Evolutionary conservation across 495 filamentous ascomycete species (phyloP).

Genomic region (Arthonia radiata): DNA sequence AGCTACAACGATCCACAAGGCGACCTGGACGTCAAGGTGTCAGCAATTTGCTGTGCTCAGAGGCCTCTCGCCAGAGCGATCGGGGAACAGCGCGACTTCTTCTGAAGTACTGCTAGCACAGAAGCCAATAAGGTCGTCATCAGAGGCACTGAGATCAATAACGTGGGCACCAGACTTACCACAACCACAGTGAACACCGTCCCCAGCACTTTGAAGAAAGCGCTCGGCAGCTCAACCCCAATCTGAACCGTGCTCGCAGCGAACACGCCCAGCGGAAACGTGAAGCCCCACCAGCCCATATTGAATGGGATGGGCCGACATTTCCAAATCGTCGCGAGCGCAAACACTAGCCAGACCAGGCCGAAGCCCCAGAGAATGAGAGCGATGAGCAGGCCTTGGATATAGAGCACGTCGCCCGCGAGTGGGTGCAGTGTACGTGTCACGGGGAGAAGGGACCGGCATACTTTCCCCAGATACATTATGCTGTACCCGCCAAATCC

Average conservation of each 20-base stretch:
- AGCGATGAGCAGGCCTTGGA: slow-evolving; percentile 23
- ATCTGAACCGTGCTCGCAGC: slow-evolving; percentile 12
- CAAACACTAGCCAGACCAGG: slow-evolving; percentile 37
- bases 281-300: slow-evolving; percentile 18
- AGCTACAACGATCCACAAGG: slow-evolving; percentile 14
- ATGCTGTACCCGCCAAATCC: slow-evolving; percentile 31
- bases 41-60: too few relatives aligned
- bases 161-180: neutral
- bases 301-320: slow-evolving; percentile 13
- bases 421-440: slow-evolving; percentile 19
- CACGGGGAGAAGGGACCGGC: slow-evolving; percentile 22
- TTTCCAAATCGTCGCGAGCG: slow-evolving; percentile 16
- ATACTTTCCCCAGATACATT: slow-evolving; percentile 28
- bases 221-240: slow-evolving; percentile 12
- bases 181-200: slow-evolving; percentile 9
- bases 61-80: too few relatives aligned
- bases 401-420: slow-evolving; percentile 27
- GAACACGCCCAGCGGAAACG: slow-evolving; percentile 15
- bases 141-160: neutral
- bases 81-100: too few relatives aligned
- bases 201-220: slow-evolving; percentile 14
- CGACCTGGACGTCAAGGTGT: too few relatives aligned
- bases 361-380: slow-evolving; percentile 36
- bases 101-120: too few relatives aligned
- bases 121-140: neutral